Evolutionary conservation across 805 yeast genomes (phyloP), one percentile per base, ranked within the genome.

Genomic region (Kluyveromyces lactis): DNA sequence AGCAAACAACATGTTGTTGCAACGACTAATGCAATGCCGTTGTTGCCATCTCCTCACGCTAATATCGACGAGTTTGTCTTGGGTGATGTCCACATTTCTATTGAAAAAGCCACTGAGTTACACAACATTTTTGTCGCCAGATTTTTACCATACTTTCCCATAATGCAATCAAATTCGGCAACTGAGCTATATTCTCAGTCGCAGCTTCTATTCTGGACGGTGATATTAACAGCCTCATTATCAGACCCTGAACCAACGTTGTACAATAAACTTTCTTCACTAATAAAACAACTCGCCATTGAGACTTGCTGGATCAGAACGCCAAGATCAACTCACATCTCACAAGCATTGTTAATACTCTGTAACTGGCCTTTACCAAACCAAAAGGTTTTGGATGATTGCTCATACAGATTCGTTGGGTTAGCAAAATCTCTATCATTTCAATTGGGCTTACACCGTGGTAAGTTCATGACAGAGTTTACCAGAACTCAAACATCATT

Each of bases 301-400:
- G 95, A 85, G 53, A 85, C 94, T 0, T 86, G 95, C 62, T 86
- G 95, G 94, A 77, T 87, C 36, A 68, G 89, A 42, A 89, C 97
- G 0, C 96, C 97, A 2, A 71, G 97, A 54, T 84, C 95, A 2
- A 85, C 96, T 0, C 95, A 89, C 58, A 89, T 89, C 29, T 86
- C 89, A 6, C 97, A 89, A 55, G 95, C 96, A 0, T 66, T 89
- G 29, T 64, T 89, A 18, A 81, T 89, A n/a, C 66, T 89, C 21
- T 77, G 89, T 21, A 77, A 78, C 12, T 89, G 97, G 97, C 96
- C 96, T 0, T 60, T 89, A 33, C 97, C 97, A 0, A 87, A 87
- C 53, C 89, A 84, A 53, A 89, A 87, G 53, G 90, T 89, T 15
- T 67, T 89, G 43, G 97, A 89, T 62, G 97, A 89, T 56, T 81